phyloP scores from a whole-genome alignment of 2,329 filamentous ascomycete species.

The Aspergillus tubingensis region DNA sequence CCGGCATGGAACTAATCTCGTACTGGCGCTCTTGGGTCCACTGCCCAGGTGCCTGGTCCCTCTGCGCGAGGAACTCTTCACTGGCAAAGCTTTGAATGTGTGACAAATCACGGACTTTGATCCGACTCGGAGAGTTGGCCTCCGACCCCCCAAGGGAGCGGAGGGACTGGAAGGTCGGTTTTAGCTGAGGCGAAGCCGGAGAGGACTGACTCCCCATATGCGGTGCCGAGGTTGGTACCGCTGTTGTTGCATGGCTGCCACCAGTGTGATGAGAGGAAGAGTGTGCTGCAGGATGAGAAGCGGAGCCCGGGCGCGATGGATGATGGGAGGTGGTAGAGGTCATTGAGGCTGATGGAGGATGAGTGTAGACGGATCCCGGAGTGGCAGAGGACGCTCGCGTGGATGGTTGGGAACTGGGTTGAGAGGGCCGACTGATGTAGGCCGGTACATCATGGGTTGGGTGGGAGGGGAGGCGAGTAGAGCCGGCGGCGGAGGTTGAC shows the following conservation, averaged over 20 bases:
- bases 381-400: slow-evolving; percentile 27
- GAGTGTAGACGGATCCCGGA: slow-evolving; percentile 21
- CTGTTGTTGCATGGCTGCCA: slow-evolving; percentile 30
- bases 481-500: slow-evolving; percentile 32
- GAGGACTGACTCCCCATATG: slow-evolving; percentile 36
- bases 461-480: slow-evolving; percentile 34
- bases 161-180: slow-evolving; percentile 48
- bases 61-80: slow-evolving; percentile 67
- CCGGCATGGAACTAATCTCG: slow-evolving; percentile 97
- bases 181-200: slow-evolving; percentile 49
- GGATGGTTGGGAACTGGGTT: slow-evolving; percentile 28
- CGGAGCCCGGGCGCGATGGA: slow-evolving; percentile 22
- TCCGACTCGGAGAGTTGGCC: slow-evolving; percentile 57
- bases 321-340: slow-evolving; percentile 45
- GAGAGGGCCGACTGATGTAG: slow-evolving; percentile 35
- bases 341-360: slow-evolving; percentile 49
- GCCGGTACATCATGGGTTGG: slow-evolving; percentile 37
- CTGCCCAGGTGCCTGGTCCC: slow-evolving; percentile 44
- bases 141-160: slow-evolving; percentile 46
- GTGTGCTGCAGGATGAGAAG: slow-evolving; percentile 17
- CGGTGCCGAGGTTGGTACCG: slow-evolving; percentile 29
- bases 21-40: slow-evolving; percentile 65
- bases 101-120: slow-evolving; percentile 83
- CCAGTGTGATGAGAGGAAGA: slow-evolving; percentile 23
- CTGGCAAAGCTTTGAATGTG: slow-evolving; percentile 88